Percentiles rank a stretch among this genome's conserved stretches.
Evolutionary conservation across 148 eudicot genomes (phyloP).

Genomic region (Heliosperma pusillum): DNA sequence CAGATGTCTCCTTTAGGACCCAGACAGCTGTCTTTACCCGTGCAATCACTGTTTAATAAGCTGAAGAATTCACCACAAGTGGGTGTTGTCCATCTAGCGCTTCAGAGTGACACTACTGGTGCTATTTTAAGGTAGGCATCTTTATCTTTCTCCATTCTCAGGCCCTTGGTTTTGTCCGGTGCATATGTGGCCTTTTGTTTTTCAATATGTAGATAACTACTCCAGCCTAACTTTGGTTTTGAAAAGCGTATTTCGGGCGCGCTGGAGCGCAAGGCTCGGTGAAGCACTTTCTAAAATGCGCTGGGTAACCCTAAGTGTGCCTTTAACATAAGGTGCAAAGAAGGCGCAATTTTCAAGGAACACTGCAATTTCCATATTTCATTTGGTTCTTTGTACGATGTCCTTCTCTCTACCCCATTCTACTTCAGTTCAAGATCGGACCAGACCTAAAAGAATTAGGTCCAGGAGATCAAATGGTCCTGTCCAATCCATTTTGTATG

Average conservation of each 20-base stretch:
- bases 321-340: not conserved
- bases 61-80: conserved; percentile 79
- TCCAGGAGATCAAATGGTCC: no score
- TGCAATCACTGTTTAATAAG: conserved; percentile 64
- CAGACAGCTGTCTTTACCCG: conserved; percentile 65
- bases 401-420: not conserved
- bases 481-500: no score
- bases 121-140: conserved; percentile 68
- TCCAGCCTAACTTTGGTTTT: conserved; percentile 6
- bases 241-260: not conserved
- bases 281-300: not conserved
- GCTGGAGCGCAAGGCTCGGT: not conserved
- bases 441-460: no score
- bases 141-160: conserved; percentile 8
- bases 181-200: conserved; percentile 4
- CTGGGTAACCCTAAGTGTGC: not conserved
- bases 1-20: conserved; percentile 68
- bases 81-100: conserved; percentile 85
- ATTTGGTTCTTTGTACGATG: no score
- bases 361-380: not conserved
- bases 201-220: conserved; percentile 8
- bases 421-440: no score
- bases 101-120: conserved; percentile 88
- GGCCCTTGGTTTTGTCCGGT: not conserved
- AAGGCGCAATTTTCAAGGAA: not conserved